Evolutionary conservation across 2,329 filamentous ascomycete genomes (phyloP).

Genomic region (Beauveria brongniartii): DNA sequence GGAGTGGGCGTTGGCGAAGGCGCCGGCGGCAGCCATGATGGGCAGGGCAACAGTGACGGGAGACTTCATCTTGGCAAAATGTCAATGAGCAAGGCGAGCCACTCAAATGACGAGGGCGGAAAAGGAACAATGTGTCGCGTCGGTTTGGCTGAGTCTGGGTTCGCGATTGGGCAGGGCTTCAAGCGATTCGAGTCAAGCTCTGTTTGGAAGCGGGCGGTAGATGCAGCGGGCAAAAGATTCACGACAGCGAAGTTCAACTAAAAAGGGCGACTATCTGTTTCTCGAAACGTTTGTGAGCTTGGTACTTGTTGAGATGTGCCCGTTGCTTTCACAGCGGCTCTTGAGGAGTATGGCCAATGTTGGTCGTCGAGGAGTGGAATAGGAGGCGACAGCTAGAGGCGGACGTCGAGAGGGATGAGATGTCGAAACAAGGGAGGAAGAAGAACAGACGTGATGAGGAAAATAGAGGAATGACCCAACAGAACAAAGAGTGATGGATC

Average conservation of each 20-base stretch:
- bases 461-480: conserved; percentile 6
- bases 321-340: background rate
- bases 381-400: background rate
- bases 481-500: conserved; percentile 9
- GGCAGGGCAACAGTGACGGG: conserved; percentile 15
- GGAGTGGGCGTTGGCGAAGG: conserved; percentile 14
- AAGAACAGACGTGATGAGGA: conserved; percentile 9
- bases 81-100: background rate
- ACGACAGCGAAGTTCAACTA: background rate
- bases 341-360: background rate
- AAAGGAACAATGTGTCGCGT: background rate
- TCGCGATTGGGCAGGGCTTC: background rate
- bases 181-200: background rate
- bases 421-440: background rate
- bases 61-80: conserved; percentile 1
- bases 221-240: background rate
- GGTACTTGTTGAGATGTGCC: background rate
- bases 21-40: conserved; percentile 21
- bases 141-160: background rate
- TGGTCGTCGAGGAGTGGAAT: background rate
- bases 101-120: background rate
- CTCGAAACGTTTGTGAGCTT: background rate
- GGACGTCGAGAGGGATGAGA: background rate
- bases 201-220: background rate
- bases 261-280: background rate